phyloP scores from a whole-genome alignment of 2,329 filamentous ascomycete genomes.

The Pseudocercospora fijiensis region DNA sequence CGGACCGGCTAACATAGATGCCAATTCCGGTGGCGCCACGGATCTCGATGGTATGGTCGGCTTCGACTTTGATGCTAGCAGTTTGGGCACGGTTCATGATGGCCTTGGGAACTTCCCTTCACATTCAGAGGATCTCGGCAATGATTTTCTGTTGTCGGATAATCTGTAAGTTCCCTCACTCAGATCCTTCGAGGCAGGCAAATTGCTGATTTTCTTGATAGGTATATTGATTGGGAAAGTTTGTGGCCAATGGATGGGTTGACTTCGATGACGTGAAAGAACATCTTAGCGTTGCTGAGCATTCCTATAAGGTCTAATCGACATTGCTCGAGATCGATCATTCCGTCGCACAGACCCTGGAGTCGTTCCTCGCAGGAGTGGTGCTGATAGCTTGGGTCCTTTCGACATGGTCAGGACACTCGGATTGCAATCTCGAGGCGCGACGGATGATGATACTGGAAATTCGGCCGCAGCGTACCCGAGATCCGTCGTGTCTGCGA shows the following conservation, averaged over 20 bases:
- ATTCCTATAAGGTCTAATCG: background rate
- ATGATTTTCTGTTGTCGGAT: constrained; percentile 16
- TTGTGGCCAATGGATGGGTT: constrained; percentile 20
- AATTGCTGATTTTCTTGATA: background rate
- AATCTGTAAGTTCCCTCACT: constrained; percentile 8
- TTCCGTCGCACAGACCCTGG: background rate
- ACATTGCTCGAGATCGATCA: background rate
- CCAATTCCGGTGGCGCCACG: background rate
- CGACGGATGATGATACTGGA: background rate
- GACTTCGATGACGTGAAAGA: background rate
- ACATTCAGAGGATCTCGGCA: constrained; percentile 5
- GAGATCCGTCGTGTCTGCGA: background rate
- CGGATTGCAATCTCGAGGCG: background rate
- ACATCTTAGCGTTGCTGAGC: background rate
- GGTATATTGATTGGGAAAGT: constrained; percentile 21
- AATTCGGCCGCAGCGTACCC: background rate
- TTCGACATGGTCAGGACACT: background rate
- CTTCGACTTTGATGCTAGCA: constrained; percentile 17
- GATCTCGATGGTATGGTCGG: constrained; percentile 10
- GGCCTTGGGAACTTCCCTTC: background rate
- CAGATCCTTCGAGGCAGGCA: too few relatives aligned
- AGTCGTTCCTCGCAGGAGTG: background rate
- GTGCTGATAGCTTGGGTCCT: background rate
- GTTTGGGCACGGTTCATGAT: constrained; percentile 9
- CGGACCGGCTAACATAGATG: background rate